Base-by-base conservation (phyloP, 1,284 basidiomycete genomes). In the Sanghuangporus baumii region DNA sequence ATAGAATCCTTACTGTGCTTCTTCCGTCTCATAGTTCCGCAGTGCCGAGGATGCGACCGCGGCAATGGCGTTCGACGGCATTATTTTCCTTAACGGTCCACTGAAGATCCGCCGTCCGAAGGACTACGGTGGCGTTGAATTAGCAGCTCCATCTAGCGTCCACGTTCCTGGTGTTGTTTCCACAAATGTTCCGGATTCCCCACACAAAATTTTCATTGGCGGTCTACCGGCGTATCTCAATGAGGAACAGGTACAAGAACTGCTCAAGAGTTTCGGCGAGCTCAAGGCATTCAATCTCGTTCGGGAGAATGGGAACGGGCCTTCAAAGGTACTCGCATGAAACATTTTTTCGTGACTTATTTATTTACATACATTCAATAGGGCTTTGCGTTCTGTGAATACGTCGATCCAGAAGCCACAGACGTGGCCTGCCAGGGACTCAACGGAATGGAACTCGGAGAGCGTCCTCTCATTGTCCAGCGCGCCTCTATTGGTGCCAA, bases 301-400 rank as follows among this genome's bases (percentile, higher is more conserved):
- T 66, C 90, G 96, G 67, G 97, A 99, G 73, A 92, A 90, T 66
- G 88, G 89, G 58, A 92, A 88, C 62, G 92, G 91, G 48, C 78
- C 86, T 31, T 96, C 93, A n/a, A 98, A 97, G 82, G 94, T 91
- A 52, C 23, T 48, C 41, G 40, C 9, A 37, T 55, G 6, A 26
- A 40, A n/a, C 37, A 46, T 37, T 12, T 38, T 36, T 56, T 36
- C 14, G 18, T 41, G 34, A 46, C 37, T 47, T n/a, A 61, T 54
- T 38, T 60, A 57, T 36, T 55, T 2, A 46, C 20, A 46, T 20
- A 37, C 46, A 23, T 37, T 16, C 12, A 31, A 37, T 71, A 96
- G 91, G 97, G 97, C 66, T 99, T 98, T 75, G 97, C 97, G 0
- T 99, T 98, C 80, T 97, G 95, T 78, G 97, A 99, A 81, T 99